Base-by-base conservation (phyloP, 139 green algal species). In the Chlorella sp. region DNA sequence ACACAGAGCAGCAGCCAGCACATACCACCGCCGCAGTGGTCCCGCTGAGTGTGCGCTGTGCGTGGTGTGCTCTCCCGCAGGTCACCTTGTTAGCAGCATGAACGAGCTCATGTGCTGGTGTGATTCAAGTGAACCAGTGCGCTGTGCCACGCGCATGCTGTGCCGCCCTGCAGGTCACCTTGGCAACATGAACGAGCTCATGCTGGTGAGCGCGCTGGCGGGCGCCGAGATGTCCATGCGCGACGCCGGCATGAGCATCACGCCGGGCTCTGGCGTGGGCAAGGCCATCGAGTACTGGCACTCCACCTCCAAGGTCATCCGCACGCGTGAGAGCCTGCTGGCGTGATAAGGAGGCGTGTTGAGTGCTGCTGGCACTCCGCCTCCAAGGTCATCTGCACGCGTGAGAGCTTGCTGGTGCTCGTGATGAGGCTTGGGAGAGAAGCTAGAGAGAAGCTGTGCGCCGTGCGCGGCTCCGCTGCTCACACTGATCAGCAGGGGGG, bases 121-220 rank as follows among this genome's bases (percentile, higher is more conserved):
- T n/a, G n/a, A n/a, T n/a, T n/a, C n/a, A n/a, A n/a, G n/a, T n/a
- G n/a, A n/a, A n/a, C n/a, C n/a, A n/a, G n/a, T n/a, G n/a, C n/a
- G n/a, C n/a, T n/a, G n/a, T n/a, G n/a, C n/a, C n/a, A n/a, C n/a
- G n/a, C n/a, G n/a, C n/a, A n/a, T n/a, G n/a, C n/a, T n/a, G n/a
- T n/a, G n/a, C n/a, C n/a, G n/a, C n/a, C n/a, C n/a, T 51, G 66
- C 66, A 72, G 95, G 95, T 2, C 95, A 99, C 86, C 81, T 99
- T 49, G 95, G 95, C 69, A 96, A 97, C 85, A 96, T 96, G 85
- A 96, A 99, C 78, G 95, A 99, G 90, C 77, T 99, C 2, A 97
- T 95, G 89, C 78, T 98, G 68, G 74, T 83, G 33, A 78, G 76
- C 23, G 94, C 94, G 27, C 79, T 99, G 27, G 79, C 76, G 29